Conservation (phyloP, 257 asterid species). For the Gentiana straminea region DNA sequence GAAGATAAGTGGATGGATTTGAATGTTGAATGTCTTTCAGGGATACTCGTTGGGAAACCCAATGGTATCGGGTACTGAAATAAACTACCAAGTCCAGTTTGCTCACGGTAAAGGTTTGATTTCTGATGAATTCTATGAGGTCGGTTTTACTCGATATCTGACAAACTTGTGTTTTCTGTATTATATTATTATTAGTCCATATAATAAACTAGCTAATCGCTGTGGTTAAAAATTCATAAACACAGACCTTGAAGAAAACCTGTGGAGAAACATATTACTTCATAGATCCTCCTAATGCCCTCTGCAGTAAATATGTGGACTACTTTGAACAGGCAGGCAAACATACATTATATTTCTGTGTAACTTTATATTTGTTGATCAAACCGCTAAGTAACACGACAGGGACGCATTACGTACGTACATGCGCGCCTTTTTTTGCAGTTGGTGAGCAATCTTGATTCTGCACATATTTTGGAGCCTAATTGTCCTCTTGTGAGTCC, state of each 20-base stretch:
- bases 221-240: neutral
- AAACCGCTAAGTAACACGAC: too few species aligned
- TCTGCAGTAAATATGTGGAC: conserved; percentile 13
- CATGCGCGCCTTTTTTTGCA: conserved; percentile 1
- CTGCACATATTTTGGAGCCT: conserved; percentile 9
- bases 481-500: conserved; percentile 8
- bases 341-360: neutral
- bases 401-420: too few species aligned
- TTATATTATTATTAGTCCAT: too few species aligned
- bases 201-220: too few species aligned
- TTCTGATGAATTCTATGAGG: conserved; percentile 26
- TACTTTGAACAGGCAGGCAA: conserved; percentile 12
- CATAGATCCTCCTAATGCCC: conserved; percentile 12
- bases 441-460: conserved; percentile 8
- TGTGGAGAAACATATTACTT: conserved; percentile 16
- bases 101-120: conserved; percentile 26
- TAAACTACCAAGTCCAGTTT: conserved; percentile 6
- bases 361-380: neutral
- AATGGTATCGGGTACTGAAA: neutral
- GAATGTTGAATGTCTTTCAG: neutral
- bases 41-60: conserved; percentile 4
- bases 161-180: neutral
- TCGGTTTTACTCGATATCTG: neutral
- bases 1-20: neutral
- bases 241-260: conserved; percentile 12